phyloP scores from a whole-genome alignment of 2,329 filamentous ascomycete species.

The Aureobasidium sp. region DNA sequence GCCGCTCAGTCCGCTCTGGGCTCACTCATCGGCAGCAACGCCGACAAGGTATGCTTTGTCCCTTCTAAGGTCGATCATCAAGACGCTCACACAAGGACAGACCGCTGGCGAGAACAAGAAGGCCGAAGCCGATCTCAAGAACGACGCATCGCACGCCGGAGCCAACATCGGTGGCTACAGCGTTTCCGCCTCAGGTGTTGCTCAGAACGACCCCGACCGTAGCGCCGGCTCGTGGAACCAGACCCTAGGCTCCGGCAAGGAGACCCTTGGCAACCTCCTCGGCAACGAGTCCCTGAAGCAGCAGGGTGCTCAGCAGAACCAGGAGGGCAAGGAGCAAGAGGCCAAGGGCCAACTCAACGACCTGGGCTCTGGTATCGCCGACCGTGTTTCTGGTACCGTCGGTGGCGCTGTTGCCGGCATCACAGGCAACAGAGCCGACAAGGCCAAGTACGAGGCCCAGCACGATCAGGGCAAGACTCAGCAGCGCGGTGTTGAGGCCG shows the following conservation, averaged over 20 bases:
- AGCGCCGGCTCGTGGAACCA: slow-evolving; percentile 73
- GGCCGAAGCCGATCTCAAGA: slow-evolving; percentile 55
- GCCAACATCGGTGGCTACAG: slow-evolving; percentile 65
- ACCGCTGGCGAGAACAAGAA: slow-evolving; percentile 54
- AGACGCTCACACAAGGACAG: slow-evolving; percentile 22
- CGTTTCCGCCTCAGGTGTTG: slow-evolving; percentile 59
- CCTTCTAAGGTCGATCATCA: background rate
- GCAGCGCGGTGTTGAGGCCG: slow-evolving; percentile 73
- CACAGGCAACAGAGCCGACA: slow-evolving; percentile 58
- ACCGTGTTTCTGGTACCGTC: slow-evolving; percentile 54
- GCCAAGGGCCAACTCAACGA: slow-evolving; percentile 75
- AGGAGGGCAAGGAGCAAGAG: slow-evolving; percentile 70
- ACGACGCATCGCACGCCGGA: slow-evolving; percentile 66
- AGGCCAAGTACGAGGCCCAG: slow-evolving; percentile 56
- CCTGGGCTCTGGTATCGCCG: slow-evolving; percentile 51
- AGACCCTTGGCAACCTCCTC: slow-evolving; percentile 64
- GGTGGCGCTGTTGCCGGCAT: slow-evolving; percentile 63
- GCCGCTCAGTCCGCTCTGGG: slow-evolving; percentile 64
- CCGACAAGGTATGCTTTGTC: slow-evolving; percentile 47
- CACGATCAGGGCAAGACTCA: slow-evolving; percentile 78
- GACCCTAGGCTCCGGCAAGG: slow-evolving; percentile 78
- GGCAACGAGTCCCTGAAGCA: slow-evolving; percentile 70
- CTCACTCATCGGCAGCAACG: slow-evolving; percentile 60
- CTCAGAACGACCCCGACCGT: slow-evolving; percentile 66
- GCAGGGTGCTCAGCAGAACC: slow-evolving; percentile 68